A percentile compares a stretch with the other conserved stretches of the same genome.
Conservation (phyloP, 495 filamentous ascomycete genomes). For the Penicillium tannophilum region DNA sequence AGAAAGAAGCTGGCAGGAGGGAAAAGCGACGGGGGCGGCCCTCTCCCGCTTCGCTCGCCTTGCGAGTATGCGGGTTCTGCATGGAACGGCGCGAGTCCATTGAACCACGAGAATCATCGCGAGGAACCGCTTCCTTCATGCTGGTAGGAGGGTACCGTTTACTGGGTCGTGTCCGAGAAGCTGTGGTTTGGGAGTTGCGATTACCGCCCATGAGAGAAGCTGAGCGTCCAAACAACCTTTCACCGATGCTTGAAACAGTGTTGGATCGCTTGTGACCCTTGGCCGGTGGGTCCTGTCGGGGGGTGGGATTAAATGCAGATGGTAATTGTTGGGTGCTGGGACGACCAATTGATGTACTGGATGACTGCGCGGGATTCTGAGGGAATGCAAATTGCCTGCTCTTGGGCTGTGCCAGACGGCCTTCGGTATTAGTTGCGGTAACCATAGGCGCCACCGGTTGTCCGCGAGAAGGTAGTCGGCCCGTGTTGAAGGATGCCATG, state of each 20-base stretch:
- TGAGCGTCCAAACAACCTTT: conserved; percentile 77
- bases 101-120: conserved; percentile 66
- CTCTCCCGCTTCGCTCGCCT: conserved; percentile 75
- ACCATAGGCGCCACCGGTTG: conserved; percentile 86
- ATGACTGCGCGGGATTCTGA: conserved; percentile 44
- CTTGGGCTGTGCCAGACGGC: conserved; percentile 83
- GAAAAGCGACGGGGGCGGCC: conserved; percentile 77
- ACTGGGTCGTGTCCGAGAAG: conserved; percentile 38
- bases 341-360: conserved; percentile 50
- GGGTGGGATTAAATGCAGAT: conserved; percentile 45
- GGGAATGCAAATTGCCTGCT: conserved; percentile 73
- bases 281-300: conserved; percentile 44
- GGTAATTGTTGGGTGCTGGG: conserved; percentile 59
- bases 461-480: conserved; percentile 72
- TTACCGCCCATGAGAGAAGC: conserved; percentile 71
- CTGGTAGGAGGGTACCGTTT: conserved; percentile 74
- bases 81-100: conserved; percentile 81
- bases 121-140: conserved; percentile 64
- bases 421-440: conserved; percentile 87
- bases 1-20: conserved; percentile 76
- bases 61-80: conserved; percentile 73
- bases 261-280: conserved; percentile 91
- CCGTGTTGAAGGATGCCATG: conserved; percentile 66
- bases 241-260: conserved; percentile 78
- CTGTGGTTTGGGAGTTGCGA: conserved; percentile 44